Base-by-base conservation (phyloP, 2,329 filamentous ascomycete species). In the Fusarium coicis region DNA sequence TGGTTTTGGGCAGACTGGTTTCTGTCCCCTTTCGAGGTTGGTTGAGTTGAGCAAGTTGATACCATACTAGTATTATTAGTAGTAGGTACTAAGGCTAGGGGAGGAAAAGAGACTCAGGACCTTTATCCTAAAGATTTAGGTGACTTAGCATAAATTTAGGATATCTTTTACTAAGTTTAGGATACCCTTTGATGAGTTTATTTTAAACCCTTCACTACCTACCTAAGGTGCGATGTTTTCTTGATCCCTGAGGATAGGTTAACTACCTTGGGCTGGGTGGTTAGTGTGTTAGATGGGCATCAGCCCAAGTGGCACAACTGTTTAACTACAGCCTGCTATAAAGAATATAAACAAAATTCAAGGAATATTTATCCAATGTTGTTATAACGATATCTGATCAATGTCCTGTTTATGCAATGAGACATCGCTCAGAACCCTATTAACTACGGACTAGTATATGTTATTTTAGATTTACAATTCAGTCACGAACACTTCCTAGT, bases 1-100 rank as follows among this genome's bases (percentile, higher is more conserved):
- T n/a, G 30, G 30, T 19, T 40, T 47, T 44, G 44, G 66, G 69
- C 66, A 65, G 72, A 67, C 74, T 64, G 72, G 74, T 56, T 72
- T 68, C 71, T 62, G 53, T 63, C 59, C 30, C n/a, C 37, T 34
- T 34, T 34, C n/a, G 7, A 36, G 23, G 23, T 49, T 36, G 53
- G 57, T 52, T 43, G 52, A 59, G 63, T 52, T 46, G 54, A 59
- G 63, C 57, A 61, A 63, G 61, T 66, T 37, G 42, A 58, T 61
- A 50, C 28, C 18, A 18, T 44, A 28, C 43, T 46, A 4, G 8
- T 26, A 46, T 26, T 16, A 34, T 15, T 9, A 34, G 15, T 8
- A 8, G n/a, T n/a, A n/a, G n/a, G n/a, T n/a, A 16, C 34, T 34
- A 34, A 46, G 44, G 44, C 12, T 21, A 28, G 23, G 21, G 23